Evolutionary conservation across 2,329 filamentous ascomycete genomes (phyloP).

Genomic region (Cercospora zeina): DNA sequence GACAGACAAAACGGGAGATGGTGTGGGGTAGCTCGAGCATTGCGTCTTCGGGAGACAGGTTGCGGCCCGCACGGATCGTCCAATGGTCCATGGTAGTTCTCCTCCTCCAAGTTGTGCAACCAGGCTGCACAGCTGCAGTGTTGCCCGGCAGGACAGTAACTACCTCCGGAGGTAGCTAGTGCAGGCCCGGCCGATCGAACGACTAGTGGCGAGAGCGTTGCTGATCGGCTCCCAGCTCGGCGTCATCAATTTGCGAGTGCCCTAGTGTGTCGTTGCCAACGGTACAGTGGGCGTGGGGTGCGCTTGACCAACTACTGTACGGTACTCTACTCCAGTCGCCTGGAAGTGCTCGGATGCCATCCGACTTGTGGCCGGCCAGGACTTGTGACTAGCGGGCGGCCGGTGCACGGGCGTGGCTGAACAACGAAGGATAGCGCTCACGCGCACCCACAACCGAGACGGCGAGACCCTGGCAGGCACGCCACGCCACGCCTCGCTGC

Average conservation of each 20-base stretch:
- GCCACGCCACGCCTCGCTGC: neutral
- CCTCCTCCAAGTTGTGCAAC: constrained; percentile 9
- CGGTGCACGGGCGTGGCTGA: constrained; percentile 22
- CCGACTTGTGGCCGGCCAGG: neutral
- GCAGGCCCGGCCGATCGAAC: no score
- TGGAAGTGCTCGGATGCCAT: no score
- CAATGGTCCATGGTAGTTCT: no score
- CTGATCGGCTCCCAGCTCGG: constrained; percentile 13
- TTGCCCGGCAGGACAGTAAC: no score
- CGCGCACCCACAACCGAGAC: no score
- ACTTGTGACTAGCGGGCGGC: constrained; percentile 7
- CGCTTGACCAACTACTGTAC: no score
- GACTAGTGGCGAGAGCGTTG: neutral
- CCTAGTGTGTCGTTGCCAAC: constrained; percentile 19
- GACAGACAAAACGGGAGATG: neutral
- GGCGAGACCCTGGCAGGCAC: no score
- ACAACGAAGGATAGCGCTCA: no score
- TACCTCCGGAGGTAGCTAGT: no score
- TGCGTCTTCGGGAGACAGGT: constrained; percentile 25
- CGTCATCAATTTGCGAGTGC: constrained; percentile 11
- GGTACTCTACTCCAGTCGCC: no score
- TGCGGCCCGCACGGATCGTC: constrained; percentile 21
- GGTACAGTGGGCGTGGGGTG: constrained; percentile 21
- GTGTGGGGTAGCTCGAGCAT: constrained; percentile 18
- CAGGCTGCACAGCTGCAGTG: no score